A percentile compares a stretch with the other conserved stretches of the same genome.
phyloP scores from a whole-genome alignment of 2,329 filamentous ascomycete genomes.

The Botrytis byssoidea region DNA sequence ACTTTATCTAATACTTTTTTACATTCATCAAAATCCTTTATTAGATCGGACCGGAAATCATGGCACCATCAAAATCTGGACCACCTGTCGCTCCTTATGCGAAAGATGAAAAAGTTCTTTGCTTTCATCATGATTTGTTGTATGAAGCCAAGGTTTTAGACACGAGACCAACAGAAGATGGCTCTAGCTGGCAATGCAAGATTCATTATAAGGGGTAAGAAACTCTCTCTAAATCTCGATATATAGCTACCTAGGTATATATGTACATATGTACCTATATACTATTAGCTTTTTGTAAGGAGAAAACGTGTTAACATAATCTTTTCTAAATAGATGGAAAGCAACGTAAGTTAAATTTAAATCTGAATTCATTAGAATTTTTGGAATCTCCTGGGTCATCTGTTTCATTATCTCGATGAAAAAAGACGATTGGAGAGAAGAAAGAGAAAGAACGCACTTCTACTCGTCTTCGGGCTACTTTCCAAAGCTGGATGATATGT shows the following conservation, averaged over 20 bases:
- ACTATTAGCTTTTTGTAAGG: not conserved
- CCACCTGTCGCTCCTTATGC: constrained; percentile 33
- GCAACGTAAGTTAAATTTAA: constrained; percentile 67
- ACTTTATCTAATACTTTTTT: not conserved
- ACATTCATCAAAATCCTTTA: not conserved
- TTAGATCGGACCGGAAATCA: constrained; percentile 21
- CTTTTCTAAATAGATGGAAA: constrained; percentile 70
- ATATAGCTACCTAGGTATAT: not conserved
- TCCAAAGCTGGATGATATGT: constrained; percentile 15
- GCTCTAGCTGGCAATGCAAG: constrained; percentile 75
- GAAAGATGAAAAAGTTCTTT: constrained; percentile 92
- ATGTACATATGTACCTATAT: not conserved
- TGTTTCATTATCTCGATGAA: not conserved
- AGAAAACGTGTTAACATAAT: constrained; percentile 8
- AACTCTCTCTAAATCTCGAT: not conserved
- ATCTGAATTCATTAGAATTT: not conserved
- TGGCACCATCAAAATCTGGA: constrained; percentile 39
- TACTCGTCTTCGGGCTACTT: not conserved
- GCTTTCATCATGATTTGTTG: constrained; percentile 94
- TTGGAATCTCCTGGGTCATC: not conserved
- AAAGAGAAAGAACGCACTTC: not conserved
- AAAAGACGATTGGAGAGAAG: not conserved
- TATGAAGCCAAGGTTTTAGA: constrained; percentile 97
- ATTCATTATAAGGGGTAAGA: constrained; percentile 82
- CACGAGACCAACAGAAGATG: constrained; percentile 62